Base-by-base conservation (phyloP, 805 yeast genomes). In the Brettanomyces sp. region DNA sequence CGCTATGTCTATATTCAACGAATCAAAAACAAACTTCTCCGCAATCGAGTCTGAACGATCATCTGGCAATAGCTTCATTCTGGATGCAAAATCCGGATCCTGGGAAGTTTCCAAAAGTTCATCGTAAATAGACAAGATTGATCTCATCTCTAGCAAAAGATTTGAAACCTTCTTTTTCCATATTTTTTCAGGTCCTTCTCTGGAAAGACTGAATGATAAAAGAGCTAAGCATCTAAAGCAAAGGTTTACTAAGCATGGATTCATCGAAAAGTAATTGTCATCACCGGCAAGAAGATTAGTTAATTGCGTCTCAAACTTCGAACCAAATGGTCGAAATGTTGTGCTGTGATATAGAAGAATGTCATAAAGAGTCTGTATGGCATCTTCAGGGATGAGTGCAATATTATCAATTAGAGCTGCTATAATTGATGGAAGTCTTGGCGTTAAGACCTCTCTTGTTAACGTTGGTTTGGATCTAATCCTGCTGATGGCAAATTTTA, bases 391-490 rank as follows among this genome's bases (percentile, higher is more conserved):
- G 28, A 70, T 57, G 34, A 72, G 60, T 11, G 70, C 54, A 33
- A 65, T 51, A 2, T 73, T 68, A 4, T 72, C 77, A 46, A 87
- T 56, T 43, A 80, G 68, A 5, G 73, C 60, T 14, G 74, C 63
- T 47, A 87, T 76, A 39, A 84, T 76, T 2, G 71, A 69, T 8
- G 85, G 78, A 47, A 91, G 67, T 54, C 81, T 81, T 6, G 96
- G 95, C 2, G 95, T 85, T 47, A 88, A 72, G 7, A 84, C 68
- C 57, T 89, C 96, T 59, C 97, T 76, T 3, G 91, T 82, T 38
- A 91, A 70, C 1, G 89, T 81, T 1, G 95, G 87, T 57, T 89
- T 89, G 2, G 88, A 91, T 58, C 85, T 77, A 47, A 82, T 79
- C 41, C 72, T 66, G 41, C 66, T 62, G 46, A 75, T 68, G 2